A percentile compares a stretch with the other conserved stretches of the same genome.
phyloP scores from a whole-genome alignment of 2,329 filamentous ascomycete genomes.

The Scedosporium boydii region DNA sequence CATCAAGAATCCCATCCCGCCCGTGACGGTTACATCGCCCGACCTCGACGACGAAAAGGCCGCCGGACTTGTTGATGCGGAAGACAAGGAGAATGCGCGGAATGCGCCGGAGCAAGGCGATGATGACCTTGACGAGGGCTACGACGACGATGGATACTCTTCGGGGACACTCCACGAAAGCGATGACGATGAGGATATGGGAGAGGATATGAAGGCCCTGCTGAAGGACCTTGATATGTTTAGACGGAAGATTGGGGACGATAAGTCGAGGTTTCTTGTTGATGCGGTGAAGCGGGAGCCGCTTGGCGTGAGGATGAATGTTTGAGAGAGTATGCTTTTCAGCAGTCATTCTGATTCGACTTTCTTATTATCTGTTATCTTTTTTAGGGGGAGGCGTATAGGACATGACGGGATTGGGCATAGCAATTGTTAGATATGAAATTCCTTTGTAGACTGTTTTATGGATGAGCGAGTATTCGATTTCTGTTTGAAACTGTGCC shows the following conservation, averaged over 20 bases:
- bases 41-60: conserved; percentile 13
- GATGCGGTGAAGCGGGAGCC: conserved; percentile 49
- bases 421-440: background rate
- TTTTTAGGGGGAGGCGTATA: background rate
- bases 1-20: conserved; percentile 82
- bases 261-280: conserved; percentile 51
- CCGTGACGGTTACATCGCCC: conserved; percentile 29
- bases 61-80: conserved; percentile 15
- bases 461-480: background rate
- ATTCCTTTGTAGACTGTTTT: background rate
- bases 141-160: conserved; percentile 48
- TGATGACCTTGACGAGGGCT: conserved; percentile 45
- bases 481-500: background rate
- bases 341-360: background rate
- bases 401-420: background rate
- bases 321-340: conserved; percentile 13
- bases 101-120: conserved; percentile 23
- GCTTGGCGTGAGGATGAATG: conserved; percentile 34
- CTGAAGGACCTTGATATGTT: conserved; percentile 73
- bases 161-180: conserved; percentile 28
- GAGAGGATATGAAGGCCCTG: conserved; percentile 77
- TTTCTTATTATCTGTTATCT: background rate
- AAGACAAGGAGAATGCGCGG: conserved; percentile 21
- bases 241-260: conserved; percentile 77
- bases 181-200: conserved; percentile 53